Conservation (phyloP, 179 eudicot genomes). For the Pouteria campechiana region DNA sequence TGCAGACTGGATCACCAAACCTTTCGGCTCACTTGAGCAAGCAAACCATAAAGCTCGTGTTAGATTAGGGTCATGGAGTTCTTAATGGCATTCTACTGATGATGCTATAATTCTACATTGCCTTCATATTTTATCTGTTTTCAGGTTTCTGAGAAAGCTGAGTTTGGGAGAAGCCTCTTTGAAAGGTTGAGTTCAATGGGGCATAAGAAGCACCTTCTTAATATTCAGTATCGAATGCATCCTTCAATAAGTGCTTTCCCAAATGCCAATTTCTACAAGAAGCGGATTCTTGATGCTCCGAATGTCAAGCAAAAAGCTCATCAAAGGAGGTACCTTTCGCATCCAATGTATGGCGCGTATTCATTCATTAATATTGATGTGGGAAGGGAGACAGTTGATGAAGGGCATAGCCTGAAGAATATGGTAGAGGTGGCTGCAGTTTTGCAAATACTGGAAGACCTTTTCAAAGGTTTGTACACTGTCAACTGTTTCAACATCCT, state of each 20-base stretch:
- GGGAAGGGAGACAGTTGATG: slow-evolving; percentile 32
- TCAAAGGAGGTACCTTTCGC: slow-evolving; percentile 24
- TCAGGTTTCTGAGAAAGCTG: slow-evolving; percentile 21
- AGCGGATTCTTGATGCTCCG: slow-evolving; percentile 33
- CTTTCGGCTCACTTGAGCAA: too few relatives aligned
- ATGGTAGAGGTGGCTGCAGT: slow-evolving; percentile 33
- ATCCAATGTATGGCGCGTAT: slow-evolving; percentile 37
- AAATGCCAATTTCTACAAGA: slow-evolving; percentile 38
- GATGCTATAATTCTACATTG: too few relatives aligned
- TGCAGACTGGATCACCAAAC: too few relatives aligned
- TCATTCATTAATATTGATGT: slow-evolving; percentile 44
- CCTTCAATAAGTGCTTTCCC: slow-evolving; percentile 73
- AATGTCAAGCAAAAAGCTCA: slow-evolving; percentile 28
- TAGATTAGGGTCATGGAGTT: too few relatives aligned
- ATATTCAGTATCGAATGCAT: slow-evolving; percentile 75
- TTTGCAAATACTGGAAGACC: slow-evolving; percentile 23
- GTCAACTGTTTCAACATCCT: too few relatives aligned
- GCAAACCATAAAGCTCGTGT: too few relatives aligned
- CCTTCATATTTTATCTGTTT: too few relatives aligned
- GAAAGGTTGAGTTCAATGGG: slow-evolving; percentile 39
- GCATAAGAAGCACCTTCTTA: slow-evolving; percentile 37
- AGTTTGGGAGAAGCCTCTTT: slow-evolving; percentile 64
- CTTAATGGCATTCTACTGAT: too few relatives aligned
- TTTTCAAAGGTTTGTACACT: slow-evolving; percentile 27
- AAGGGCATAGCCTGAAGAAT: slow-evolving; percentile 31